Base-by-base conservation (phyloP, 2,329 filamentous ascomycete genomes). In the Cladosporium cucumerinum region DNA sequence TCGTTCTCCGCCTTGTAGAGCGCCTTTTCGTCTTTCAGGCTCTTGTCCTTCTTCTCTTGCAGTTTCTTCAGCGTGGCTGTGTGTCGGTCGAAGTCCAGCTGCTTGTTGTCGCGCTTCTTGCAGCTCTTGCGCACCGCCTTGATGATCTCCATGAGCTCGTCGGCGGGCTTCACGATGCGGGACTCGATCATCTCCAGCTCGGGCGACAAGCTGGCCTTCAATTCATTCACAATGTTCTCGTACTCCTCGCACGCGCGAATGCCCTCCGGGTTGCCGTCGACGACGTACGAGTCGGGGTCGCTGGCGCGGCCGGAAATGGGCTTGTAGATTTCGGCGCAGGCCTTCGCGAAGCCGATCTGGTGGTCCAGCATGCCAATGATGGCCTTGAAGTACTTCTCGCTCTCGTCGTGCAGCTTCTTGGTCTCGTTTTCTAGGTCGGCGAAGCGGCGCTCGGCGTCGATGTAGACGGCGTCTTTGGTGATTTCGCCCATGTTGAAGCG, bases 171-270 rank as follows among this genome's bases (percentile, higher is more conserved):
- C 75, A 99, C 94, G 55, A 99, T 88, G 69, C 95, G 86, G 61
- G 86, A 87, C 74, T 99, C 93, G 73, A 99, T 98, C 93, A 98
- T 97, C 76, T 99, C 95, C 70, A 99, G 84, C 80, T 99, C 95
- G 0, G 95, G 95, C 61, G 89, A 85, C 65, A 99, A 82, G 3
- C 92, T 95, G 64, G 91, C 91, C 75, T 97, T 92, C 65, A 99
- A 83, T 67, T 98, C 94, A 71, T 89, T 88, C 68, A 98, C 94
- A 59, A 98, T 91, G 3, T 84, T 83, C 80, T 98, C 92, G 79
- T 99, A 99, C 79, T 99, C 93, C 76, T 98, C 94, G 79, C 95
- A 99, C 30, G 95, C 95, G 68, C 87, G 85, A 74, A 99, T 98
- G 64, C 95, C 95, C 76, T 96, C 95, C 1, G 90, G 87, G 75